Conservation (phyloP, 345 rosid genomes). For the Syzygium grande region DNA sequence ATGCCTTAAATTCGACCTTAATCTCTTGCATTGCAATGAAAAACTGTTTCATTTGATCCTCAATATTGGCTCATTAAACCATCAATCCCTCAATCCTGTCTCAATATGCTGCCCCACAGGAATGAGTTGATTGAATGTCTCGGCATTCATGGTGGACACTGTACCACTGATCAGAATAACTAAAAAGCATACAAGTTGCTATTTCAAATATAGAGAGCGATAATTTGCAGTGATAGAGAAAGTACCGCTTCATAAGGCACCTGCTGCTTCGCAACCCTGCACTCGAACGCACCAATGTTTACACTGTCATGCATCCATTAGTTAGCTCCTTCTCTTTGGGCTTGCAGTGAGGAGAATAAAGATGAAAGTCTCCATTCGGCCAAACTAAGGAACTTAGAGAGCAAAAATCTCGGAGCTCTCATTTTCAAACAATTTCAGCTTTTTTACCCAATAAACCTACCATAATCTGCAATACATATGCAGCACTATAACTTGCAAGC, state of each 20-base stretch:
- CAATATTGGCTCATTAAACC: too few species aligned
- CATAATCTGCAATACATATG: background rate
- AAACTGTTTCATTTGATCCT: too few species aligned
- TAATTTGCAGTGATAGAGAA: background rate
- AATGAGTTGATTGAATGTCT: background rate
- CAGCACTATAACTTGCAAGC: background rate
- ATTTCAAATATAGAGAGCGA: background rate
- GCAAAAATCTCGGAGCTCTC: conserved; percentile 35
- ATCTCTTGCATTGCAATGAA: too few species aligned
- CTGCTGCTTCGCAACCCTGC: conserved; percentile 48
- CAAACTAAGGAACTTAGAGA: conserved; percentile 40
- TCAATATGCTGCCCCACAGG: too few species aligned
- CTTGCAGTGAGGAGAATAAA: conserved; percentile 35
- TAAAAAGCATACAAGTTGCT: background rate
- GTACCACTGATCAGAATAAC: background rate
- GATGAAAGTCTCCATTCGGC: conserved; percentile 37
- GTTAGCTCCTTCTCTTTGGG: conserved; percentile 28
- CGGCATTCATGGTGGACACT: background rate
- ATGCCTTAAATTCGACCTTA: too few species aligned
- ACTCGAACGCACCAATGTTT: conserved; percentile 45
- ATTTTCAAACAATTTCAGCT: conserved; percentile 30
- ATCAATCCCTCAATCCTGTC: too few species aligned
- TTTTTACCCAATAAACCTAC: conserved; percentile 39
- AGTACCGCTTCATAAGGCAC: conserved; percentile 45
- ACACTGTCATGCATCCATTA: conserved; percentile 42